A percentile compares a stretch with the other conserved stretches of the same genome.
Evolutionary conservation across 1,284 basidiomycete species (phyloP).

Genomic region (Ceratobasidium sp.): DNA sequence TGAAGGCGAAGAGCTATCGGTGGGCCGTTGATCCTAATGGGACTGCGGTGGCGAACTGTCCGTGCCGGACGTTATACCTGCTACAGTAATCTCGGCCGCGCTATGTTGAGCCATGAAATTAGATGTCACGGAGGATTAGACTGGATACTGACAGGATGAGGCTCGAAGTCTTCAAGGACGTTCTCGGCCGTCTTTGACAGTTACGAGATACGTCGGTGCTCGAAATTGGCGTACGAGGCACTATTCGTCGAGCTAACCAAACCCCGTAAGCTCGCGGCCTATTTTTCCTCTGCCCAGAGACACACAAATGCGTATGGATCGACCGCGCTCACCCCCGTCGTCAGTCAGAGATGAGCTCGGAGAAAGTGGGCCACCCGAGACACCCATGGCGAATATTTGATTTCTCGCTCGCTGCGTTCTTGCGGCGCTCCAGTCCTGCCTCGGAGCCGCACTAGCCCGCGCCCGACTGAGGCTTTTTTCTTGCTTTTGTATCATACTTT

Average conservation of each 20-base stretch:
- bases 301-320: conserved; percentile 10
- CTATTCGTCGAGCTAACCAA: conserved; percentile 1
- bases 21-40: conserved; percentile 37
- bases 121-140: too few species aligned
- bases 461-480: background rate
- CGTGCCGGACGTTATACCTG: background rate
- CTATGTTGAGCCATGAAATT: too few species aligned
- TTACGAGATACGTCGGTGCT: too few species aligned
- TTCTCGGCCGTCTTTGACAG: too few species aligned
- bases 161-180: too few species aligned
- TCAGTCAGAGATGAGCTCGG: too few species aligned
- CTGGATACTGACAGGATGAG: background rate
- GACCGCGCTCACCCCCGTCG: too few species aligned
- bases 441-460: too few species aligned
- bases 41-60: conserved; percentile 6
- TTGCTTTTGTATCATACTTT: conserved; percentile 13
- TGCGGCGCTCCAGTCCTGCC: too few species aligned
- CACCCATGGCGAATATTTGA: too few species aligned
- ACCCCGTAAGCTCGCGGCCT: background rate
- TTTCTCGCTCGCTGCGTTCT: too few species aligned
- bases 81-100: background rate
- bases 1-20: background rate
- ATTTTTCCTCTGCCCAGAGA: background rate
- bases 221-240: background rate
- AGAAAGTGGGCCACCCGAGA: too few species aligned